Conservation (phyloP, 108 stramenopile genomes). For the Fragilaria radians region DNA sequence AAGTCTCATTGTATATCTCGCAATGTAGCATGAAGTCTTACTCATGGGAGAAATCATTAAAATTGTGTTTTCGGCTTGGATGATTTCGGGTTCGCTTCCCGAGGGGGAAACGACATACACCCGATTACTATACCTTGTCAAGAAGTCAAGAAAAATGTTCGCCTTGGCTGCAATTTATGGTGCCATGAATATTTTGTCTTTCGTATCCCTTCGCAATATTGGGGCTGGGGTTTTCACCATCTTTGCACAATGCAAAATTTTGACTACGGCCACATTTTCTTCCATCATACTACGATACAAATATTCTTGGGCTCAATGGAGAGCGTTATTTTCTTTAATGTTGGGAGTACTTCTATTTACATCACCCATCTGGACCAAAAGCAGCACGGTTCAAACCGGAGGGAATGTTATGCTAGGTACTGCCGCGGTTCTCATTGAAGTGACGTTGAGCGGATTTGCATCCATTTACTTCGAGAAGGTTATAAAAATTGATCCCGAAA, state of each 20-base stretch:
- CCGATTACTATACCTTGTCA: slow-evolving; percentile 44
- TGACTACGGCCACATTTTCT: slow-evolving; percentile 90
- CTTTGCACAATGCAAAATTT: slow-evolving; percentile 88
- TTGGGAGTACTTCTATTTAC: slow-evolving; percentile 84
- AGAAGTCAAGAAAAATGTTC: slow-evolving; percentile 78
- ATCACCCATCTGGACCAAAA: slow-evolving; percentile 64
- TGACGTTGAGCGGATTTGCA: slow-evolving; percentile 86
- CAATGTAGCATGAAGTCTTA: slow-evolving; percentile 63
- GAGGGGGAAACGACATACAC: slow-evolving; percentile 4
- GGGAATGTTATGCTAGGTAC: slow-evolving; percentile 66
- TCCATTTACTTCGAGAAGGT: slow-evolving; percentile 95
- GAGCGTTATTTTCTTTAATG: slow-evolving; percentile 82
- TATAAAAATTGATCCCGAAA: slow-evolving; percentile 67
- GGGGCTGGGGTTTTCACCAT: slow-evolving; percentile 90
- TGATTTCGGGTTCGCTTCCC: slow-evolving; percentile 29
- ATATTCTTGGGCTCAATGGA: slow-evolving; percentile 86
- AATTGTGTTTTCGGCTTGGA: slow-evolving; percentile 61
- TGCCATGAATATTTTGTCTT: slow-evolving; percentile 89
- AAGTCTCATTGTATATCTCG: slow-evolving; percentile 4
- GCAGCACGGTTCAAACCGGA: slow-evolving; percentile 8
- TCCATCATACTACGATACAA: slow-evolving; percentile 58
- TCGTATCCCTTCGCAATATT: slow-evolving; percentile 80
- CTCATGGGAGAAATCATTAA: slow-evolving; percentile 75
- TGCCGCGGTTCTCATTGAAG: slow-evolving; percentile 83
- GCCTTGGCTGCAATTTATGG: slow-evolving; percentile 84